Evolutionary conservation across 805 yeast species (phyloP), one percentile per base, ranked within the genome.

Genomic region (Metschnikowia aberdeeniae): DNA sequence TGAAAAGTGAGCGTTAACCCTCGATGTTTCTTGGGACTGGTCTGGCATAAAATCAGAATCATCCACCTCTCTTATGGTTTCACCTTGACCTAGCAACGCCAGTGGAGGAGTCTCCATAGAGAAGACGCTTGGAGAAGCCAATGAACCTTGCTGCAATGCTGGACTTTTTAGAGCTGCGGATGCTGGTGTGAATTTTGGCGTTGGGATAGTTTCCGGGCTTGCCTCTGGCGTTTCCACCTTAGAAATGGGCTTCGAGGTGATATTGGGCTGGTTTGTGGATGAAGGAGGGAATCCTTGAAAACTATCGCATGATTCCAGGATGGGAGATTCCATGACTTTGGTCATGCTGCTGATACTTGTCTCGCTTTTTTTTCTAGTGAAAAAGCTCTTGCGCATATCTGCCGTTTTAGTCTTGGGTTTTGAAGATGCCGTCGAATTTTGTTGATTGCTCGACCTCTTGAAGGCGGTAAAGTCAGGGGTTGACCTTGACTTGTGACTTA

Each of bases 401-500:
- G 30, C 14, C 38, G 28, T 40, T 14, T 13, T 27, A 22, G 14
- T n/a, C 30, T 29, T 35, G 12, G 14, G 6, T 10, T 33, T 1
- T 29, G 40, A 27, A 14, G 24, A 17, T 59, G 46, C 42, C 52
- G 57, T 45, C 54, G 56, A 45, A 12, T 3, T 29, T 55, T 58
- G 32, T 14, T 40, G 14, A 12, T 36, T 34, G 22, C 34, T 37
- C 2, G 40, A 37, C 30, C 36, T 40, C 17, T 26, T 40, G 29
- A 53, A 44, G 6, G 45, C 38, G 12, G 52, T 33, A 29, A 65
- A 56, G 47, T 66, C 62, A n/a, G 70, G 60, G 3, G 67, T 58
- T 6, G 68, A 62, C 34, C 47, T 58, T 7, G 70, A 63, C 46
- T 62, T 66, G 5, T 64, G 51, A 24, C 51, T 47, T 29, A 61